Base-by-base conservation (phyloP, 805 yeast genomes). In the Spencermartinsiella europaea region DNA sequence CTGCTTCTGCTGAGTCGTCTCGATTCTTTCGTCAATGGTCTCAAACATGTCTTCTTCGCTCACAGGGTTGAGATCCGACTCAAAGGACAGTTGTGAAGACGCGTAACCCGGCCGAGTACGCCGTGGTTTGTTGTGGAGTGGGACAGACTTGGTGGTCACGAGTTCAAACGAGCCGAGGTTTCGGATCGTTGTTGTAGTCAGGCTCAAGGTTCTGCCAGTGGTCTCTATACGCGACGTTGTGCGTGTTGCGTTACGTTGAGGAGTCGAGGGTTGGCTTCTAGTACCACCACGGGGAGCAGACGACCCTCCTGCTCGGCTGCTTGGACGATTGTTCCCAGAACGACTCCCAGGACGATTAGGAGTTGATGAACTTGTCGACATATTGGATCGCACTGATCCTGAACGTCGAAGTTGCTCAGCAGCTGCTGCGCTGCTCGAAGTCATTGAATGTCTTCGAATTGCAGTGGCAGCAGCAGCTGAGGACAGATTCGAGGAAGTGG, bases 401-500 rank as follows among this genome's bases (percentile, higher is more conserved):
- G 28, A 19, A 5, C 42, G 33, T 12, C 42, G 20, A n/a, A 38
- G 21, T 5, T 14, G 17, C 31, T 40, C 34, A 17, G 15, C 44
- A 44, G 28, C 46, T 28, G 33, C 48, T 15, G 40, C 34, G 31
- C 51, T 44, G 21, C 19, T 42, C 36, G 34, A 40, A 35, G 45
- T 50, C 31, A 52, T 34, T 19, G 56, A 54, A 46, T 65, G 69
- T 17, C 67, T 50, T 19, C 63, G 53, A 15, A 65, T 44, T 17
- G 70, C 68, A 38, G 67, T 60, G 3, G 69, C 68, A 0, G 70
- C 69, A 2, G 68, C 68, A 2, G 61, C 59, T 21, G 61, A 53
- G 34, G 62, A 56, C 38, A 60, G 44, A 14, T 43, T 46, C n/a
- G 52, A 42, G 22, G 40, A 36, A 21, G 54, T 43, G 22, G 59